phyloP scores from a whole-genome alignment of 768 basidiomycete genomes.

The Aureoboletus auriporus region DNA sequence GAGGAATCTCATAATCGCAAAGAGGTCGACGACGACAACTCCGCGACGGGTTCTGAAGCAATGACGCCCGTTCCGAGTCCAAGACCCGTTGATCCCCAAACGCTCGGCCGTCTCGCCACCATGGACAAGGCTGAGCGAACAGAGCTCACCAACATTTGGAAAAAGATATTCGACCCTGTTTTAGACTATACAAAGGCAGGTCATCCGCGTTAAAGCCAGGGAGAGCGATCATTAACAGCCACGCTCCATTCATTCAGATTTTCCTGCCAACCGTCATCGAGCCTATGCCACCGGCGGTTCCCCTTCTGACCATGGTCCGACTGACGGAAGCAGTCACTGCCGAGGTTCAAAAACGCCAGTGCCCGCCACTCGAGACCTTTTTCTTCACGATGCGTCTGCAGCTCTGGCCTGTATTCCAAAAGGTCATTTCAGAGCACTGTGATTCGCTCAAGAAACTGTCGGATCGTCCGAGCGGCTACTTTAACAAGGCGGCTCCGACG shows the following conservation, averaged over 20 bases:
- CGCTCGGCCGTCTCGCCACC: constrained; percentile 26
- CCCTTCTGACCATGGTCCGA: constrained; percentile 88
- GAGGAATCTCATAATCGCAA: constrained; percentile 42
- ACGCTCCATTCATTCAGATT: constrained; percentile 36
- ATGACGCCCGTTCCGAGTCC: constrained; percentile 31
- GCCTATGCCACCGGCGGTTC: constrained; percentile 66
- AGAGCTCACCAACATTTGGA: constrained; percentile 71
- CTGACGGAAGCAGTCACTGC: constrained; percentile 76
- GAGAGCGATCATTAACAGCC: not conserved
- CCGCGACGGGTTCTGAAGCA: constrained; percentile 49
- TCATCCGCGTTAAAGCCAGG: not conserved
- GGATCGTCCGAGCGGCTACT: constrained; percentile 64
- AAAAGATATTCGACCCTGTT: constrained; percentile 88
- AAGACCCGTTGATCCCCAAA: constrained; percentile 22
- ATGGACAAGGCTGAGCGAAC: constrained; percentile 58
- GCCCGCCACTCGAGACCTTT: constrained; percentile 77
- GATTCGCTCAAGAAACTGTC: constrained; percentile 81
- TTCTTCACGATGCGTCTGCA: constrained; percentile 76
- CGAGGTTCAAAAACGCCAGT: constrained; percentile 74
- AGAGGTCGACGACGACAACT: constrained; percentile 37
- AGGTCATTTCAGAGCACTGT: constrained; percentile 77
- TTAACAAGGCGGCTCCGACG: constrained; percentile 55
- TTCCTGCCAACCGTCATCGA: constrained; percentile 70
- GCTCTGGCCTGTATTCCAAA: constrained; percentile 95
- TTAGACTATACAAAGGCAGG: constrained; percentile 78